Percentiles rank a stretch among this genome's conserved stretches.
Evolutionary conservation across 441 rosid genomes (phyloP).

Genomic region (Lepidium campestre): DNA sequence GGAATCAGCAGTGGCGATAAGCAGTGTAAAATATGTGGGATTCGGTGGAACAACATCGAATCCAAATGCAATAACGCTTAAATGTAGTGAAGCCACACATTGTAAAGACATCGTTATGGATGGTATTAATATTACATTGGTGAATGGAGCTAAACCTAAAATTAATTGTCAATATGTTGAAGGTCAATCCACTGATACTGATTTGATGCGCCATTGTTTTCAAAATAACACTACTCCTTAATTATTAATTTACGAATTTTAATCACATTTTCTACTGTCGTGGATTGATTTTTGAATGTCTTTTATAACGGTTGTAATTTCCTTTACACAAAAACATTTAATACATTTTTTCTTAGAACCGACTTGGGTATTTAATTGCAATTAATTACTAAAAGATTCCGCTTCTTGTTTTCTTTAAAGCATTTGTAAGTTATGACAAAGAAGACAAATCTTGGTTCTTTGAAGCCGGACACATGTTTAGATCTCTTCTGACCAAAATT

Average conservation of each 20-base stretch:
- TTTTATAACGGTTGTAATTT: neutral
- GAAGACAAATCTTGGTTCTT: neutral
- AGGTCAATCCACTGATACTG: constrained; percentile 3
- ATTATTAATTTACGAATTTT: neutral
- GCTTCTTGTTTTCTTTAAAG: neutral
- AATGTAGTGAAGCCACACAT: constrained; percentile 26
- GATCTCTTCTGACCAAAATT: neutral
- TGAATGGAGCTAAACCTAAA: constrained; percentile 10
- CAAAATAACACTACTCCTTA: neutral
- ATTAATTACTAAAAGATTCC: neutral
- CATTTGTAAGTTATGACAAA: constrained; percentile 3
- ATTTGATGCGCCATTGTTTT: constrained; percentile 6
- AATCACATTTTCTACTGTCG: neutral
- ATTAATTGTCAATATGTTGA: constrained; percentile 11
- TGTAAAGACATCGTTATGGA: constrained; percentile 31
- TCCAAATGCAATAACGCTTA: constrained; percentile 26
- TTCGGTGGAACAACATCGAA: constrained; percentile 30
- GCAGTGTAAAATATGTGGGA: constrained; percentile 17
- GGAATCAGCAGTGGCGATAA: constrained; percentile 26
- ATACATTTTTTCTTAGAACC: neutral
- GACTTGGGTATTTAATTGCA: neutral
- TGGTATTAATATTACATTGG: constrained; percentile 25
- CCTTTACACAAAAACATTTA: neutral
- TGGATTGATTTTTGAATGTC: neutral
- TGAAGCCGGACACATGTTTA: constrained; percentile 13